A percentile compares a stretch with the other conserved stretches of the same genome.
Evolutionary conservation across 2,329 filamentous ascomycete species (phyloP).

Genomic region (Neofusicoccum sp.): DNA sequence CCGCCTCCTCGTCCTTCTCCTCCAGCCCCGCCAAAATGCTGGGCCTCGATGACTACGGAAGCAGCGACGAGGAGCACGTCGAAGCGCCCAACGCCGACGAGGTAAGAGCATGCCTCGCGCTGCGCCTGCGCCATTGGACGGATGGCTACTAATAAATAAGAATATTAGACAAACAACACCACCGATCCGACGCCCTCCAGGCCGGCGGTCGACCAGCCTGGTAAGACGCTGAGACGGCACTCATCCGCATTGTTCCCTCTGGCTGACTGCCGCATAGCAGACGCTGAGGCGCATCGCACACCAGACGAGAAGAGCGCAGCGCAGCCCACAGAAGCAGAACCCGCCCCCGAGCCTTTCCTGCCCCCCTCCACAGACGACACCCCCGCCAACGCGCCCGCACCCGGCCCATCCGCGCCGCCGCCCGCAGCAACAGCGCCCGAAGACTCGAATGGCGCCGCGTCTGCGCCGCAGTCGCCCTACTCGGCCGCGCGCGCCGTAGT

Average conservation of each 20-base stretch:
- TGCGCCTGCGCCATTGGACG: constrained; percentile 31
- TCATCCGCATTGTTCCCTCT: neutral
- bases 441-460: constrained; percentile 25
- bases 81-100: constrained; percentile 33
- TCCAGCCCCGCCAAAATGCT: constrained; percentile 35
- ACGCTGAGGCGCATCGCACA: neutral
- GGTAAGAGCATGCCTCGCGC: constrained; percentile 39
- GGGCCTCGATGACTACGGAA: constrained; percentile 48
- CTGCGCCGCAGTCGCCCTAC: constrained; percentile 63
- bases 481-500: constrained; percentile 65
- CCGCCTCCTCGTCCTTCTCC: neutral
- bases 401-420: constrained; percentile 27
- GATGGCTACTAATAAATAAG: constrained; percentile 51
- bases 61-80: constrained; percentile 49
- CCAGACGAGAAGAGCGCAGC: neutral
- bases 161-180: constrained; percentile 24
- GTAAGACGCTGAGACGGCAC: constrained; percentile 22
- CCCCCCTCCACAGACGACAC: neutral
- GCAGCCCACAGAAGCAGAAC: neutral
- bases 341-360: constrained; percentile 2
- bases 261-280: constrained; percentile 5
- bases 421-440: constrained; percentile 26
- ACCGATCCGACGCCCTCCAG: neutral
- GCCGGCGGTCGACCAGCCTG: constrained; percentile 9
- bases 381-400: constrained; percentile 14